Evolutionary conservation across 371 early-diverging fungal species (phyloP), one percentile per base, ranked within the genome.

Genomic region (Rhizopus delemar): DNA sequence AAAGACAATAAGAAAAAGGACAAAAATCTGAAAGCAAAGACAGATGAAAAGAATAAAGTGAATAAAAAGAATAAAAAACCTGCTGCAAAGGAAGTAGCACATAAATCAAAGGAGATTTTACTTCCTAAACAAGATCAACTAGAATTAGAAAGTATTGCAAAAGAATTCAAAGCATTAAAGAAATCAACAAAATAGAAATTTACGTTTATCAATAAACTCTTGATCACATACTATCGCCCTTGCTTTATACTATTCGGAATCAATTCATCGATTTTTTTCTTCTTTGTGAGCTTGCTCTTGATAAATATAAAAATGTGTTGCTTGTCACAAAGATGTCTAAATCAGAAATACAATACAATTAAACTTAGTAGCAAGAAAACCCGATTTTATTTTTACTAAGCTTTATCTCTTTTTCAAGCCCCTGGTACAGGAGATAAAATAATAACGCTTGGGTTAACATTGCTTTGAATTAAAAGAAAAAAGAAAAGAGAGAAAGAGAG

Each of bases 111-210:
- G 41, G 54, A 60, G 35, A 46, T 64, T 22, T 43, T 41, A 5
- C 59, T 69, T 28, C 65, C 69, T 16, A 63, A 65, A 34, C 63
- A 66, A 55, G 67, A 68, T 60, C 57, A 67, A 45, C n/a, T 43
- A 31, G 71, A 62, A 51, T 66, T 66, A 46, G 60, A 58, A 45
- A 73, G 39, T 45, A 56, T 66, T 57, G 66, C 63, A 36, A 66
- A 63, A 11, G 66, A 70, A 45, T 66, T 66, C 38, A 50, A 52
- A 33, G 60, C 56, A 41, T 48, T 65, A n/a, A 46, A 60, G 58
- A 49, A 60, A 53, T 29, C 28, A 46, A 29, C 36, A 29, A 48
- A 48, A 48, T 48, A 48, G 28, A 48, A 4, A 48, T 8, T 15
- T n/a, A 45, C 46, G 13, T 15, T 45, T 22, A 15, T 45, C 6